Evolutionary conservation across 768 basidiomycete genomes (phyloP).

Genomic region (Thelephora ganbajun): DNA sequence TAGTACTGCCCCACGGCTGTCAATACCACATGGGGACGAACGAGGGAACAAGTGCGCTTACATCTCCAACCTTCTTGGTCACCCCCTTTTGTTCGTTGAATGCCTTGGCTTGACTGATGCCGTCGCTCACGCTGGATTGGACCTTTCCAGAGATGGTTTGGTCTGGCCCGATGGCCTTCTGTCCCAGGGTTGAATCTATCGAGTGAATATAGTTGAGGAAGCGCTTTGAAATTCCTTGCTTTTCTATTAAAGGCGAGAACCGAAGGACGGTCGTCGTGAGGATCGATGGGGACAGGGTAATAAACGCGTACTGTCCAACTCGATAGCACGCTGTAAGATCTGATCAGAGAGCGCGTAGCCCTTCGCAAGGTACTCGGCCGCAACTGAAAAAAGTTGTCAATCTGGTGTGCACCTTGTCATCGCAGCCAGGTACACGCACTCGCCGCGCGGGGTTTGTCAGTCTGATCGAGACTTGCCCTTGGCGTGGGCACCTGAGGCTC

Average conservation of each 20-base stretch:
- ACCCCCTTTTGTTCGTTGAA: slow-evolving; percentile 77
- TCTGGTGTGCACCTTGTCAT: not conserved
- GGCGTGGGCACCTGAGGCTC: slow-evolving; percentile 17
- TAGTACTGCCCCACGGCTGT: slow-evolving; percentile 46
- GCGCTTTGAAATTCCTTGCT: slow-evolving; percentile 77
- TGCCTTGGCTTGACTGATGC: slow-evolving; percentile 52
- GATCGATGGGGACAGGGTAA: not conserved
- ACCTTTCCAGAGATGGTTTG: slow-evolving; percentile 70
- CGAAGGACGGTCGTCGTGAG: not conserved
- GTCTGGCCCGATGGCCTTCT: slow-evolving; percentile 62
- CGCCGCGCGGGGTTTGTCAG: slow-evolving; percentile 83
- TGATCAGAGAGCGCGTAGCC: slow-evolving; percentile 76
- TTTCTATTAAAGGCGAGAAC: slow-evolving; percentile 23
- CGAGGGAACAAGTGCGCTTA: slow-evolving; percentile 15
- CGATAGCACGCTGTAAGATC: slow-evolving; percentile 68
- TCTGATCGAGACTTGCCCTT: slow-evolving; percentile 45
- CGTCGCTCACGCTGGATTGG: slow-evolving; percentile 46
- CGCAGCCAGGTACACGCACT: slow-evolving; percentile 30
- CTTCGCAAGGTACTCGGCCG: slow-evolving; percentile 86
- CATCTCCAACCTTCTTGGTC: slow-evolving; percentile 54
- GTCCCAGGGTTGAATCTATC: slow-evolving; percentile 47
- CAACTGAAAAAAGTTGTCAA: slow-evolving; percentile 31
- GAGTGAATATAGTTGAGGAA: slow-evolving; percentile 71
- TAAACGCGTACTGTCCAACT: slow-evolving; percentile 45
- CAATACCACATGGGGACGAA: not conserved